phyloP scores from a whole-genome alignment of 1,284 basidiomycete species.

The Mycena sp. region DNA sequence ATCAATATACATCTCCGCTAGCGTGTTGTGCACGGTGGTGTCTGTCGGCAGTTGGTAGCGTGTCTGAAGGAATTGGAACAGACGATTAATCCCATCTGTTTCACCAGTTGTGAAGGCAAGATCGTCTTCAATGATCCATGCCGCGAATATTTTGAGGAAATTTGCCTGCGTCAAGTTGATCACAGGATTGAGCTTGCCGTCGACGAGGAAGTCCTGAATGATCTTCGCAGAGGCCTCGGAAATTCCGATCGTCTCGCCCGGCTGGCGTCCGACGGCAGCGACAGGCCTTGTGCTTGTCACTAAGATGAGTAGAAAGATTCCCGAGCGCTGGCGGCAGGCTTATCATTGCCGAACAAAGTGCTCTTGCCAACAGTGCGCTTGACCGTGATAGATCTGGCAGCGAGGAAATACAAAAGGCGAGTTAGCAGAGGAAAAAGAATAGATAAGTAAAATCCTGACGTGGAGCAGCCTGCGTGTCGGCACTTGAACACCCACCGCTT shows the following conservation, averaged over 20 bases:
- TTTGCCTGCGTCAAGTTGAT: constrained; percentile 11
- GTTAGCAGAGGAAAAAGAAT: not conserved
- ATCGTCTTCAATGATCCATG: constrained; percentile 20
- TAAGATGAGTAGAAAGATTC: constrained; percentile 15
- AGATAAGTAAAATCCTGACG: not conserved
- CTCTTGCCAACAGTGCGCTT: constrained; percentile 1
- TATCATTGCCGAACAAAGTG: constrained; percentile 7
- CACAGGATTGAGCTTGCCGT: constrained; percentile 20
- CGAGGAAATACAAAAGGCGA: not conserved
- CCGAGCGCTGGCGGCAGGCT: not conserved
- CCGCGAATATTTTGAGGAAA: constrained; percentile 15
- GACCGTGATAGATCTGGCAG: not conserved
- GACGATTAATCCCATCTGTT: not conserved
- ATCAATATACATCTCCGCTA: constrained; percentile 13
- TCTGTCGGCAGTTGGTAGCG: not conserved
- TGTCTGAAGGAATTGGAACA: not conserved
- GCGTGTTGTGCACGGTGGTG: constrained; percentile 11
- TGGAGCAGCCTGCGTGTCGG: constrained; percentile 7
- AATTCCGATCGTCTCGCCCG: not conserved
- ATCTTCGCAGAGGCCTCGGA: constrained; percentile 12
- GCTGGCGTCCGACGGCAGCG: not conserved
- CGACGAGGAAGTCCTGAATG: constrained; percentile 17
- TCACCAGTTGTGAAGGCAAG: constrained; percentile 16
- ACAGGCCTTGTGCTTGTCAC: not conserved
- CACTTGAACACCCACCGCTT: constrained; percentile 19